Conservation (phyloP, 129 eudicot species). For the Deinandra increscens region DNA sequence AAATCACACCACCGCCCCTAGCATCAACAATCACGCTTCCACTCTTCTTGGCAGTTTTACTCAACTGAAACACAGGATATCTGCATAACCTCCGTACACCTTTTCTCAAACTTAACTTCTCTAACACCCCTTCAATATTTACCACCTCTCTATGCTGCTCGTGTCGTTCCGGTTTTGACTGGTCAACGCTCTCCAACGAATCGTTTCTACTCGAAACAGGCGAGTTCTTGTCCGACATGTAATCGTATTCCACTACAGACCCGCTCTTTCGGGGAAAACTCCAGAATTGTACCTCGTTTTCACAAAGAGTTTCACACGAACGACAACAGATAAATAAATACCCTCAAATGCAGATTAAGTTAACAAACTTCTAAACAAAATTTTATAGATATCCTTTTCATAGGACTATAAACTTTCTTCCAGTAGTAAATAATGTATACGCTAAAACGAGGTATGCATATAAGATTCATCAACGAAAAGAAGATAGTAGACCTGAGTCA, state of each 20-base stretch:
- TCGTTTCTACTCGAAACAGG: constrained; percentile 19
- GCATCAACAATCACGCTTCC: constrained; percentile 11
- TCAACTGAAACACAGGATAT: constrained; percentile 68
- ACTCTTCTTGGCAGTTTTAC: constrained; percentile 35
- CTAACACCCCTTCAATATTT: constrained; percentile 41
- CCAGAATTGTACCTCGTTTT: constrained; percentile 44
- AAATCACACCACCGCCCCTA: constrained; percentile 14
- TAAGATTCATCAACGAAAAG: neutral
- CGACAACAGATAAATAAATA: constrained; percentile 1
- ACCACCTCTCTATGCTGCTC: constrained; percentile 34
- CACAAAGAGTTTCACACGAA: constrained; percentile 46
- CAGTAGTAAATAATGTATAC: too few relatives aligned
- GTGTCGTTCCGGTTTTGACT: constrained; percentile 16
- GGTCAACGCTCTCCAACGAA: neutral
- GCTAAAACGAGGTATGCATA: too few relatives aligned
- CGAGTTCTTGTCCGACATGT: constrained; percentile 26
- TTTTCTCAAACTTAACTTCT: constrained; percentile 46
- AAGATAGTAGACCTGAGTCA: constrained; percentile 71
- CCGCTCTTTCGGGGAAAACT: constrained; percentile 48
- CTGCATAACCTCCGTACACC: constrained; percentile 53
- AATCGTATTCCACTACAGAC: constrained; percentile 22
- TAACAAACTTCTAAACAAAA: too few relatives aligned
- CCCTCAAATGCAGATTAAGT: too few relatives aligned
- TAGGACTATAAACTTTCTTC: too few relatives aligned
- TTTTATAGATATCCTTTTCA: too few relatives aligned